Conservation (phyloP, 768 basidiomycete species). For the Lyophyllum shimeji region DNA sequence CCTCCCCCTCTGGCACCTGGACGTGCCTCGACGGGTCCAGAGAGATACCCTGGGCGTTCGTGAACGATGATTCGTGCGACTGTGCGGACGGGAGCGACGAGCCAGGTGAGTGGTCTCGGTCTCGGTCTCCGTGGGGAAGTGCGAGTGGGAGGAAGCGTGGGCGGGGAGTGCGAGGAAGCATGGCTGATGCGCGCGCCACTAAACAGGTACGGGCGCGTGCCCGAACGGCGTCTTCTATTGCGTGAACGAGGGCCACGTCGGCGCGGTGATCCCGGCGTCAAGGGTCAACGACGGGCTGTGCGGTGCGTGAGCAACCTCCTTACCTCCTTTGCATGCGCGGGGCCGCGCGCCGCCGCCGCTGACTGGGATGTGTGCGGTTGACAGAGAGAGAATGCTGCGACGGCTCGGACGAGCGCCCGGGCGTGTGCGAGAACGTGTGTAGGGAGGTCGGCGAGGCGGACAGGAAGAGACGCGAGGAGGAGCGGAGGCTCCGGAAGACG, state of each 20-base stretch:
- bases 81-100: slow-evolving; percentile 95
- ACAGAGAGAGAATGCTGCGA: slow-evolving; percentile 96
- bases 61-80: slow-evolving; percentile 96
- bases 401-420: slow-evolving; percentile 87
- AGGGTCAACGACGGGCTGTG: slow-evolving; percentile 93
- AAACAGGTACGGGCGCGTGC: slow-evolving; percentile 82
- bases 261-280: slow-evolving; percentile 72
- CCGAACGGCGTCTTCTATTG: slow-evolving; percentile 79
- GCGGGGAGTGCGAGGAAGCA: too few relatives aligned
- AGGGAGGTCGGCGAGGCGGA: slow-evolving; percentile 70
- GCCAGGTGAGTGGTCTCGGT: too few relatives aligned
- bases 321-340: too few relatives aligned
- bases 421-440: slow-evolving; percentile 80
- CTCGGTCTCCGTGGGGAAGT: too few relatives aligned
- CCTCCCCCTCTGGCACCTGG: slow-evolving; percentile 60
- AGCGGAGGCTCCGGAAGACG: slow-evolving; percentile 76
- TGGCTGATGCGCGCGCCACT: too few relatives aligned
- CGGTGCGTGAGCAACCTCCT: too few relatives aligned
- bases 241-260: slow-evolving; percentile 84
- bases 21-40: slow-evolving; percentile 80
- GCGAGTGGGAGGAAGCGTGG: too few relatives aligned
- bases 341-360: too few relatives aligned
- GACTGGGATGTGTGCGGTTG: too few relatives aligned
- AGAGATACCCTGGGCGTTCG: slow-evolving; percentile 73
- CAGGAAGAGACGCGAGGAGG: slow-evolving; percentile 67